Evolutionary conservation across 371 early-diverging fungal genomes (phyloP).

Genomic region (Gilbertella persicaria): DNA sequence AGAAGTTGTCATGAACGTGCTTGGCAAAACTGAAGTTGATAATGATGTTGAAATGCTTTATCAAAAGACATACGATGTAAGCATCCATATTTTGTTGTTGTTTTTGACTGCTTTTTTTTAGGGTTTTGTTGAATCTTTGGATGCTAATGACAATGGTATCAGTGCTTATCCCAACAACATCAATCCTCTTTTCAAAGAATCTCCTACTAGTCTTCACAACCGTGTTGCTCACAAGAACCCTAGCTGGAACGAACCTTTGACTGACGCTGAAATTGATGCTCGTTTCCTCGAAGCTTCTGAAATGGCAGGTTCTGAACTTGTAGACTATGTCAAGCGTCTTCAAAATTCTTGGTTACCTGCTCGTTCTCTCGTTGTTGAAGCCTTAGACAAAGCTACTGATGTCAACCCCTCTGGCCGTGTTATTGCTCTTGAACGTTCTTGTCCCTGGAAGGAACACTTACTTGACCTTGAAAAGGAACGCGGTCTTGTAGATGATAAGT

Average conservation of each 20-base stretch:
- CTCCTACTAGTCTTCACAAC: slow-evolving; percentile 72
- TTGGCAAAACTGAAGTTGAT: slow-evolving; percentile 57
- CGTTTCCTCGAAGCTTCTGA: slow-evolving; percentile 75
- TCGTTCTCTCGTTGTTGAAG: slow-evolving; percentile 77
- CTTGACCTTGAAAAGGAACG: slow-evolving; percentile 69
- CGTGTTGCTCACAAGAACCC: slow-evolving; percentile 90
- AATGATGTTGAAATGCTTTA: slow-evolving; percentile 66
- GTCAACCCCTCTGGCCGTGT: slow-evolving; percentile 80
- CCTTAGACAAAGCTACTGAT: slow-evolving; percentile 56
- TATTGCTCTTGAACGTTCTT: slow-evolving; percentile 77
- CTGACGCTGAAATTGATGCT: slow-evolving; percentile 64
- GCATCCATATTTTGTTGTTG: not conserved
- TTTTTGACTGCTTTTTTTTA: slow-evolving; percentile 8
- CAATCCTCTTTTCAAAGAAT: slow-evolving; percentile 80
- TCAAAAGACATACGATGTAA: slow-evolving; percentile 79
- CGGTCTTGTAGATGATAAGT: slow-evolving; percentile 42
- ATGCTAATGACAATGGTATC: slow-evolving; percentile 90
- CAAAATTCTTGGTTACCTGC: slow-evolving; percentile 88
- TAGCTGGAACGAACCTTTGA: slow-evolving; percentile 84
- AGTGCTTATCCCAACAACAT: slow-evolving; percentile 78
- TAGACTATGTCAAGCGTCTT: slow-evolving; percentile 64
- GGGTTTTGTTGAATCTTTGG: slow-evolving; percentile 77
- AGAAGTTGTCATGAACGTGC: slow-evolving; percentile 68
- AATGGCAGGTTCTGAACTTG: slow-evolving; percentile 80
- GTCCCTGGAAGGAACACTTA: slow-evolving; percentile 95